Base-by-base conservation (phyloP, 2,329 filamentous ascomycete genomes). In the Leptodontidium sp. region DNA sequence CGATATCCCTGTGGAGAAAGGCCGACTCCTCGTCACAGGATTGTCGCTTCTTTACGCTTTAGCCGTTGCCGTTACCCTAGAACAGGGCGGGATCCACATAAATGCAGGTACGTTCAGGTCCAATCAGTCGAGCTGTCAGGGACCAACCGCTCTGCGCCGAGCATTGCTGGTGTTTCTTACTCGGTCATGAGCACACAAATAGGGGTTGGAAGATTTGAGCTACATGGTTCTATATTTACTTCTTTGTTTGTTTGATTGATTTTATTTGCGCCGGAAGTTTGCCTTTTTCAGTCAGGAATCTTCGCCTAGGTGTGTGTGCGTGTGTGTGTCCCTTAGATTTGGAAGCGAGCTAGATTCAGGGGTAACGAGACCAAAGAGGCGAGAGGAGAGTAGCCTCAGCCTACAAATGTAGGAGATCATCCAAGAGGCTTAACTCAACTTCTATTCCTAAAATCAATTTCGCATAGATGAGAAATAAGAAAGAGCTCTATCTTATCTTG, bases 61-160 rank as follows among this genome's bases (percentile, higher is more conserved):
- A 50, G 38, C 52, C 55, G 53, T 57, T 38, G 29, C 9, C 40
- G 55, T 35, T 40, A 58, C 29, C 55, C 55, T 47, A 58, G 35
- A 32, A 35, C 45, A n/a, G 40, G 58, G n/a, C 63, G 21, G 15
- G 50, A 40, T 15, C 50, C 47, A 32, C 45, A 24, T 53, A 52
- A 8, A 61, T 45, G 64, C 64, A 66, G 55, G 58, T 62, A 66
- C 55, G 47, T 32, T 45, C 57, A 59, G n/a, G n/a, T 4, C 38
- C n/a, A n/a, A 40, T 26, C 40, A 43, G 8, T 17, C 14, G 7
- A 64, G 11, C 47, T 64, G 61, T 58, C 35, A 65, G 63, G 50
- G 29, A 65, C 63, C 40, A 47, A 58, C 63, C 26, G 49, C 14
- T 43, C 43, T 14, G 21, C 38, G 57, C 57, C 57, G 35, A 43